Evolutionary conservation across 805 yeast species (phyloP).

Genomic region (Yamadazyma sp.): DNA sequence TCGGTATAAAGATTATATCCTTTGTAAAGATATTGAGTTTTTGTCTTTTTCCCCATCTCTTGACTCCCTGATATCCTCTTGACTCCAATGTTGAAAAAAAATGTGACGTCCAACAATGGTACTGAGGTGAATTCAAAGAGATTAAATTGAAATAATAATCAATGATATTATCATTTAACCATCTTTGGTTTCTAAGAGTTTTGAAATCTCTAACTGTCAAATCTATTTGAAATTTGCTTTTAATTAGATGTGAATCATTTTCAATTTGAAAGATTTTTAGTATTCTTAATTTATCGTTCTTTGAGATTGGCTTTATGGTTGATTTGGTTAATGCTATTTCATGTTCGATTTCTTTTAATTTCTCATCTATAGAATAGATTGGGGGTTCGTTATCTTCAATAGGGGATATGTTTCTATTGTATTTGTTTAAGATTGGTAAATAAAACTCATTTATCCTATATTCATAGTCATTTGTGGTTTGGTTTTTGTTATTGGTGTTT

Average conservation of each 20-base stretch:
- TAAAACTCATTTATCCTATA: conserved; percentile 11
- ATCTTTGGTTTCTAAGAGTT: conserved; percentile 65
- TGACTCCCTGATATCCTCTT: conserved; percentile 63
- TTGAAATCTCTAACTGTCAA: conserved; percentile 63
- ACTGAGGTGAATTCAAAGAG: conserved; percentile 32
- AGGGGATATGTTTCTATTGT: no score
- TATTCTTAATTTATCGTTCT: conserved; percentile 12
- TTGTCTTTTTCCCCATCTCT: conserved; percentile 26
- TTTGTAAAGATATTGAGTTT: conserved; percentile 51
- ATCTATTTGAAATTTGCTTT: conserved; percentile 43
- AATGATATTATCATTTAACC: conserved; percentile 91
- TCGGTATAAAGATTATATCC: conserved; percentile 73
- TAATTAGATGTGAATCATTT: conserved; percentile 9
- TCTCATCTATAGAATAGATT: conserved; percentile 12
- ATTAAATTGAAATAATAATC: conserved; percentile 71
- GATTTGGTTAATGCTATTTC: conserved; percentile 13
- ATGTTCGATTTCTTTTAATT: conserved; percentile 13
- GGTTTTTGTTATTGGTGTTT: background rate
- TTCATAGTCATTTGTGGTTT: conserved; percentile 9
- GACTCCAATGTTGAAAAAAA: conserved; percentile 70
- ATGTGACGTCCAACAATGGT: conserved; percentile 82
- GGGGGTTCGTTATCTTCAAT: conserved; percentile 1
- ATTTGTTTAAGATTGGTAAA: conserved; percentile 9
- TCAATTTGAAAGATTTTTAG: conserved; percentile 11
- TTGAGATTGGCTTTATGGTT: conserved; percentile 11